Conservation (phyloP, 2,329 filamentous ascomycete genomes). For the Fonsecaea monophora region DNA sequence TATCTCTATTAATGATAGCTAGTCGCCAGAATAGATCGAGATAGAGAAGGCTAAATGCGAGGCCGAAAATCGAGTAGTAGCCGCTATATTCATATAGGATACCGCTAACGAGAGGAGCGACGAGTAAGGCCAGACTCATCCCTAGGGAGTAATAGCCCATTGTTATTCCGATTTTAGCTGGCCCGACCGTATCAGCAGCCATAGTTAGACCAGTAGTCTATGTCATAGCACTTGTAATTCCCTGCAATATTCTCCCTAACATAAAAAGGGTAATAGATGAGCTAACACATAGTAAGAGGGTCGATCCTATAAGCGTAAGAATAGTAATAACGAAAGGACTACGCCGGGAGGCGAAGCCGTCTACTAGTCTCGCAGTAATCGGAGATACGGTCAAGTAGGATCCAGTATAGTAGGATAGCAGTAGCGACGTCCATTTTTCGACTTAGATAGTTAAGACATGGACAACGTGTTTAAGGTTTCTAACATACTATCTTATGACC, state of each 20-base stretch:
- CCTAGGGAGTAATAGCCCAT: slow-evolving; percentile 62
- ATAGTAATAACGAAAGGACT: slow-evolving; percentile 3
- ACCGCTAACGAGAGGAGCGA: slow-evolving; percentile 72
- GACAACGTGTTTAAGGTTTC: not conserved
- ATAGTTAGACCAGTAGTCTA: slow-evolving; percentile 12
- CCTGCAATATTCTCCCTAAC: slow-evolving; percentile 5
- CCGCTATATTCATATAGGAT: slow-evolving; percentile 65
- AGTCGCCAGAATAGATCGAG: not conserved
- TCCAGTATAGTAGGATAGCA: slow-evolving; percentile 11
- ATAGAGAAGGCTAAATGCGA: slow-evolving; percentile 34
- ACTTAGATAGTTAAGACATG: slow-evolving; percentile 10
- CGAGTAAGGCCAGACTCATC: slow-evolving; percentile 71
- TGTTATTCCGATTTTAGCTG: slow-evolving; percentile 6
- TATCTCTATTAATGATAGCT: not conserved
- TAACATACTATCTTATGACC: not conserved
- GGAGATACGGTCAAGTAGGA: slow-evolving; percentile 5
- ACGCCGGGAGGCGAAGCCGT: slow-evolving; percentile 7
- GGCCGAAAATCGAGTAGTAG: slow-evolving; percentile 48
- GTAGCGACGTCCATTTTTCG: slow-evolving; percentile 5
- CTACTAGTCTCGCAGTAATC: not conserved
- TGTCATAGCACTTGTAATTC: slow-evolving; percentile 10
- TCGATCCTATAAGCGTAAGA: not conserved
- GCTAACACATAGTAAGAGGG: not conserved
- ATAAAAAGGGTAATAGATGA: not conserved
- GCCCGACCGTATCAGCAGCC: slow-evolving; percentile 4